These are phyloP conservation scores for Trapa incisa DNA, from an alignment of 345 rosid species.

Conservation along the genomic window DNA sequence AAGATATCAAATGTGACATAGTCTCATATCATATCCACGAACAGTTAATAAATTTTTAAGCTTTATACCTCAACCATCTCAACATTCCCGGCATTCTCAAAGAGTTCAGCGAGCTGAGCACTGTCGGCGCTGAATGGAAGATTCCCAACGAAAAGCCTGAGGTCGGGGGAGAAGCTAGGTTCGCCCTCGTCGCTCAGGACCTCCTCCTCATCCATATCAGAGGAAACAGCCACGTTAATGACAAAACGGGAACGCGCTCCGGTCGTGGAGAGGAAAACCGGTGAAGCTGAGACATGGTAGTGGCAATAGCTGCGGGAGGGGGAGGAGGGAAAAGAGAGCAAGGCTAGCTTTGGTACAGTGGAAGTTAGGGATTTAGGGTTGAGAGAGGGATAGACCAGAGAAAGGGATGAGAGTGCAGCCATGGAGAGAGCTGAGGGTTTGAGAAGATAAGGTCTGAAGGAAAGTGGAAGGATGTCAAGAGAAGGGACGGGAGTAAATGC, in stretches of 20 bases:
- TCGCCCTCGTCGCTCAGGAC: conserved; percentile 29
- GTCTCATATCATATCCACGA: background rate
- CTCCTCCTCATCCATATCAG: conserved; percentile 66
- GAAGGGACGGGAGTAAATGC: conserved; percentile 6
- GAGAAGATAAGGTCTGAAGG: conserved; percentile 20
- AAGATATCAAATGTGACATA: background rate
- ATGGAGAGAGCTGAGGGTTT: conserved; percentile 18
- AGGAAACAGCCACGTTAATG: conserved; percentile 44
- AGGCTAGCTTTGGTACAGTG: conserved; percentile 25
- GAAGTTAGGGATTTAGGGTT: conserved; percentile 35
- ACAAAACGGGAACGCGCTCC: conserved; percentile 34
- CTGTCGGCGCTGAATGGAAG: conserved; percentile 84
- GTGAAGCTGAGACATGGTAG: conserved; percentile 27
- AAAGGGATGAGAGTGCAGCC: conserved; percentile 51
- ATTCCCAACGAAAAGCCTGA: conserved; percentile 87
- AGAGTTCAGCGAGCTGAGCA: conserved; percentile 76
- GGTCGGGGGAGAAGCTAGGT: conserved; percentile 52
- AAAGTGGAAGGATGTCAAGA: conserved; percentile 7
- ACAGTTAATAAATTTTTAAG: background rate
- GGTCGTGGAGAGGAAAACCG: conserved; percentile 19
- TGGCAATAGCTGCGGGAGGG: conserved; percentile 26
- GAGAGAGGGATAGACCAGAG: conserved; percentile 49
- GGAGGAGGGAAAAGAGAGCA: conserved; percentile 22
- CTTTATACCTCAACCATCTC: conserved; percentile 85
- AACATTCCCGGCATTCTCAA: conserved; percentile 69